Conservation (phyloP, 1,284 basidiomycete species). For the Taiwanofungus camphoratus region DNA sequence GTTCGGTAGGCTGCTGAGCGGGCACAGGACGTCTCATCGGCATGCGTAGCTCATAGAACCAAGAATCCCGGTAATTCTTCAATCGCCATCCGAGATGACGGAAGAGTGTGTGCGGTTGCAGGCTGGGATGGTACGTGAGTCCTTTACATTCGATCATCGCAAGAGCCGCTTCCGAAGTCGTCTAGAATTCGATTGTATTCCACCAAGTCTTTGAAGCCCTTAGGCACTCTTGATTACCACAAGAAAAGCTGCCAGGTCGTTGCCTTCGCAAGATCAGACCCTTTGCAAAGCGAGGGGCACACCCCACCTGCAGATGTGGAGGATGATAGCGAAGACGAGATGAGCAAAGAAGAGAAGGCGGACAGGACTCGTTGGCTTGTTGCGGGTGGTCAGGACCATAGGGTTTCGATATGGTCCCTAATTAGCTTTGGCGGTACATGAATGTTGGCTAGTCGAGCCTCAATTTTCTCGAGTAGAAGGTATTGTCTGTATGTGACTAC, state of each 20-base stretch:
- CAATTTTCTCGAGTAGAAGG: too few species aligned
- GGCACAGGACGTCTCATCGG: conserved; percentile 9
- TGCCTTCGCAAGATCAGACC: conserved; percentile 49
- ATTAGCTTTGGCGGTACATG: conserved; percentile 47
- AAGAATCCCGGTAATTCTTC: conserved; percentile 76
- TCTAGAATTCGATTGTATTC: conserved; percentile 76
- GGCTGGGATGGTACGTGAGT: conserved; percentile 87
- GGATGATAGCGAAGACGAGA: conserved; percentile 47
- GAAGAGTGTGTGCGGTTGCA: conserved; percentile 72
- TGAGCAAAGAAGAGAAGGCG: conserved; percentile 44
- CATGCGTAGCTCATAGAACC: conserved; percentile 44
- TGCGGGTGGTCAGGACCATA: conserved; percentile 66
- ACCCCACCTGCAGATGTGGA: conserved; percentile 23
- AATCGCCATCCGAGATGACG: conserved; percentile 70
- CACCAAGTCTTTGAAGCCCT: conserved; percentile 66
- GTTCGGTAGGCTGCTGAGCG: conserved; percentile 11
- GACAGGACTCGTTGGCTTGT: conserved; percentile 63
- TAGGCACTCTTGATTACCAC: conserved; percentile 78
- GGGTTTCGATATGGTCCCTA: conserved; percentile 75
- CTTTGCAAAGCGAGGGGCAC: background rate
- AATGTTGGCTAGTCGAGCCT: background rate
- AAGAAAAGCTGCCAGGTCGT: conserved; percentile 68
- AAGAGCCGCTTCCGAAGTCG: too few species aligned
- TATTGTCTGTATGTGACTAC: too few species aligned
- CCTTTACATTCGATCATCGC: too few species aligned